Evolutionary conservation across 108 stramenopile species (phyloP).

Genomic region (Skeletonema costatum): DNA sequence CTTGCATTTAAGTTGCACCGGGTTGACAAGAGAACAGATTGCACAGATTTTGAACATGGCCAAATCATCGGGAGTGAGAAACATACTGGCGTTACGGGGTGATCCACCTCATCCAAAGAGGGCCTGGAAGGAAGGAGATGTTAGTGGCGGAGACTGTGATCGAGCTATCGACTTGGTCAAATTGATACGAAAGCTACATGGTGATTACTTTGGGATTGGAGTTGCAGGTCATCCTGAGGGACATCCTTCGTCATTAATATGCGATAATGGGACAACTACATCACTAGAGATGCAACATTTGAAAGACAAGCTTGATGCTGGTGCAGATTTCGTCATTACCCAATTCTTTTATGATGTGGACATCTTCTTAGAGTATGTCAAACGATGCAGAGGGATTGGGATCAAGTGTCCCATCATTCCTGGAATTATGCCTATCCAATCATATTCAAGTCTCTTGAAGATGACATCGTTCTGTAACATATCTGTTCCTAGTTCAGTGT

Average conservation of each 20-base stretch:
- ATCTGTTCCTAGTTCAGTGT: slow-evolving; percentile 68
- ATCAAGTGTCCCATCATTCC: slow-evolving; percentile 93
- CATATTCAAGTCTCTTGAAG: slow-evolving; percentile 71
- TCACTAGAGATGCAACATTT: slow-evolving; percentile 79
- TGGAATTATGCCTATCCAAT: slow-evolving; percentile 96
- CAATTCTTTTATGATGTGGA: slow-evolving; percentile 95
- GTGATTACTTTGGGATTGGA: slow-evolving; percentile 94
- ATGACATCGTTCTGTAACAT: slow-evolving; percentile 87
- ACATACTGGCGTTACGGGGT: slow-evolving; percentile 93
- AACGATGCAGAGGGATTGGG: slow-evolving; percentile 71
- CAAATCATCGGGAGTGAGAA: slow-evolving; percentile 73
- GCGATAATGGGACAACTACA: slow-evolving; percentile 34
- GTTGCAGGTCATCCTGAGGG: slow-evolving; percentile 97
- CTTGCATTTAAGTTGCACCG: slow-evolving; percentile 92
- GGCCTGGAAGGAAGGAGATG: slow-evolving; percentile 68
- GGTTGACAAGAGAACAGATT: slow-evolving; percentile 66
- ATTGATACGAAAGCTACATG: slow-evolving; percentile 89
- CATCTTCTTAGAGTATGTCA: slow-evolving; percentile 81
- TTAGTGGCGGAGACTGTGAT: slow-evolving; percentile 75
- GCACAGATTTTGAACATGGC: slow-evolving; percentile 56
- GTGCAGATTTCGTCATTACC: slow-evolving; percentile 95
- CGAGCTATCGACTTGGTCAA: slow-evolving; percentile 91
- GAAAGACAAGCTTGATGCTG: slow-evolving; percentile 93
- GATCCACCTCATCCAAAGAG: slow-evolving; percentile 92
- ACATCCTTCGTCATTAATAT: slow-evolving; percentile 74